These are phyloP conservation scores for Blastocystis sp. DNA, from an alignment of 352 stramenopile species.

Conservation along the genomic window DNA sequence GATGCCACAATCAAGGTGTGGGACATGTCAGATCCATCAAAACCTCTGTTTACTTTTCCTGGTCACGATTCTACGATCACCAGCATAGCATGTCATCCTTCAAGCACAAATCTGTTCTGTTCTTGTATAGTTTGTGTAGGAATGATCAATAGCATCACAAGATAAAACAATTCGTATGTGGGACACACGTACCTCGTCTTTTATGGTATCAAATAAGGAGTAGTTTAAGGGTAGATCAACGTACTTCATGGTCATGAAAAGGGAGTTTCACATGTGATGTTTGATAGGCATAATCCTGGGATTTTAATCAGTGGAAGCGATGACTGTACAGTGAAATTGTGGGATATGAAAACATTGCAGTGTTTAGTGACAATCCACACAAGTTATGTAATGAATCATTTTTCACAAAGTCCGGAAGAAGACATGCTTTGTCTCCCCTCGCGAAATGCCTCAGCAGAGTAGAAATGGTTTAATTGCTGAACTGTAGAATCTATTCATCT, in stretches of 20 bases:
- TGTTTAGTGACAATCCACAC: slow-evolving; percentile 49
- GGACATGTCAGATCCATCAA: slow-evolving; percentile 14
- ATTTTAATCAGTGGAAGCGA: slow-evolving; percentile 54
- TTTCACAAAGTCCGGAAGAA: slow-evolving; percentile 28
- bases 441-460: slow-evolving; percentile 40
- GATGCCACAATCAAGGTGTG: slow-evolving; percentile 47
- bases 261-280: slow-evolving; percentile 29
- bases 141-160: slow-evolving; percentile 21
- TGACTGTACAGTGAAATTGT: slow-evolving; percentile 60
- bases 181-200: slow-evolving; percentile 42
- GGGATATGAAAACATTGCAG: slow-evolving; percentile 36
- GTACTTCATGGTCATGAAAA: slow-evolving; percentile 54
- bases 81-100: slow-evolving; percentile 14
- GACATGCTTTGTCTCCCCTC: slow-evolving; percentile 48
- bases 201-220: not conserved
- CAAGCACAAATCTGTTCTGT: slow-evolving; percentile 2
- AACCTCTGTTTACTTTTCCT: slow-evolving; percentile 26
- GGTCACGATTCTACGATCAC: slow-evolving; percentile 51
- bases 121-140: not conserved
- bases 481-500: slow-evolving; percentile 34
- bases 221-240: not conserved
- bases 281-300: slow-evolving; percentile 11
- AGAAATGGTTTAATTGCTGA: not conserved
- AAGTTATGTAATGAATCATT: slow-evolving; percentile 54
- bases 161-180: slow-evolving; percentile 60